Evolutionary conservation across 208 protist genomes (phyloP).

Genomic region (Phytomonas francai): DNA sequence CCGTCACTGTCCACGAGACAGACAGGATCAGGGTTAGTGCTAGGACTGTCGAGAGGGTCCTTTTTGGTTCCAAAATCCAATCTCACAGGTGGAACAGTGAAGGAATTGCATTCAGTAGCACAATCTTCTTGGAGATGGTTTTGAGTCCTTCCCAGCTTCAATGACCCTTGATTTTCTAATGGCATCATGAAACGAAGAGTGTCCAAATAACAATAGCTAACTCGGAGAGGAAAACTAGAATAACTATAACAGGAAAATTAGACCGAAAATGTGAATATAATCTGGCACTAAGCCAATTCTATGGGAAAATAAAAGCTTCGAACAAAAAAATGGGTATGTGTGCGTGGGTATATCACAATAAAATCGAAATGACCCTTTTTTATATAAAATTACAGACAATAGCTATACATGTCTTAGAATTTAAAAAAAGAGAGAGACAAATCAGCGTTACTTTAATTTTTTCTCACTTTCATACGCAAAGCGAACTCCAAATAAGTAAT

Average conservation of each 20-base stretch:
- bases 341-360: constrained; percentile 3
- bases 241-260: constrained; percentile 8
- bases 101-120: background rate
- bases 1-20: background rate
- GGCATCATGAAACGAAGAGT: background rate
- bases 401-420: constrained; percentile 3
- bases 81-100: background rate
- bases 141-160: background rate
- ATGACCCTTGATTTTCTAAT: constrained; percentile 5
- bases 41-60: background rate
- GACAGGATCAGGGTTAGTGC: background rate
- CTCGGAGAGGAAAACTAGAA: constrained; percentile 6
- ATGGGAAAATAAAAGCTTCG: constrained; percentile 9
- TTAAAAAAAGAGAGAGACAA: constrained; percentile 6
- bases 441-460: background rate
- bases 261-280: constrained; percentile 4
- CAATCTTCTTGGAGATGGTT: background rate
- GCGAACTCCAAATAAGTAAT: background rate
- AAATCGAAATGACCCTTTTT: background rate
- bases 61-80: background rate
- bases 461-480: background rate
- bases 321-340: constrained; percentile 18
- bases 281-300: constrained; percentile 7
- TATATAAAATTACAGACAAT: background rate
- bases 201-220: background rate